These are phyloP conservation scores for Aspergillus caelatus DNA, from an alignment of 2,329 filamentous ascomycete species.

Conservation along the genomic window DNA sequence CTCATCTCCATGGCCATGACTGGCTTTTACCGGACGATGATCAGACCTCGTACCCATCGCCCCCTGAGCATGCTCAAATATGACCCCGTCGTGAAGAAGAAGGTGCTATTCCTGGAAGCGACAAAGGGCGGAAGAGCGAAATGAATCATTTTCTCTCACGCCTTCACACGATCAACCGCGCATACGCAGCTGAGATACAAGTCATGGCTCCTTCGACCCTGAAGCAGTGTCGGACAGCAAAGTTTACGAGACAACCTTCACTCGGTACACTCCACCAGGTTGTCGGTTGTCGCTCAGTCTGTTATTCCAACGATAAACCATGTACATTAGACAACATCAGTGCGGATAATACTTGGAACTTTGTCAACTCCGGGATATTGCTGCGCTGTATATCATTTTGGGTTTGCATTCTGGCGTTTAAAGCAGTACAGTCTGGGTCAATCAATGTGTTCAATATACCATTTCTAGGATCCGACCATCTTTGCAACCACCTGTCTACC, in stretches of 20 bases:
- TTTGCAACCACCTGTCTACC: constrained; percentile 4
- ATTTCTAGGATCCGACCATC: constrained; percentile 5
- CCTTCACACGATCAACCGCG: not conserved
- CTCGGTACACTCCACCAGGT: not conserved
- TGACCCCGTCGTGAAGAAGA: constrained; percentile 93
- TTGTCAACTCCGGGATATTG: constrained; percentile 4
- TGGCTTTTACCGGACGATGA: constrained; percentile 92
- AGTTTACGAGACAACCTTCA: not conserved
- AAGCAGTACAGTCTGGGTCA: constrained; percentile 28
- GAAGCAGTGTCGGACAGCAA: not conserved
- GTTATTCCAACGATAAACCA: constrained; percentile 19
- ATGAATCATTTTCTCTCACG: constrained; percentile 24
- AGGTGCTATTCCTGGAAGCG: constrained; percentile 93
- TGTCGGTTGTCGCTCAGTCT: not conserved
- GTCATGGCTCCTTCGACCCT: not conserved
- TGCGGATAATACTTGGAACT: constrained; percentile 8
- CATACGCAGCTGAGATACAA: not conserved
- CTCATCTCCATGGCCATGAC: constrained; percentile 99
- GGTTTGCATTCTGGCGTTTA: constrained; percentile 31
- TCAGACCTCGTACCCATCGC: constrained; percentile 75
- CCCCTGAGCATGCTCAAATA: constrained; percentile 99
- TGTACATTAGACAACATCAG: constrained; percentile 29
- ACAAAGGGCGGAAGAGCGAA: constrained; percentile 71
- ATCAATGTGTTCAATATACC: constrained; percentile 24
- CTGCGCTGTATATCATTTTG: constrained; percentile 21